phyloP scores from a whole-genome alignment of 2,329 filamentous ascomycete species.

The Dactylellina cionopaga region DNA sequence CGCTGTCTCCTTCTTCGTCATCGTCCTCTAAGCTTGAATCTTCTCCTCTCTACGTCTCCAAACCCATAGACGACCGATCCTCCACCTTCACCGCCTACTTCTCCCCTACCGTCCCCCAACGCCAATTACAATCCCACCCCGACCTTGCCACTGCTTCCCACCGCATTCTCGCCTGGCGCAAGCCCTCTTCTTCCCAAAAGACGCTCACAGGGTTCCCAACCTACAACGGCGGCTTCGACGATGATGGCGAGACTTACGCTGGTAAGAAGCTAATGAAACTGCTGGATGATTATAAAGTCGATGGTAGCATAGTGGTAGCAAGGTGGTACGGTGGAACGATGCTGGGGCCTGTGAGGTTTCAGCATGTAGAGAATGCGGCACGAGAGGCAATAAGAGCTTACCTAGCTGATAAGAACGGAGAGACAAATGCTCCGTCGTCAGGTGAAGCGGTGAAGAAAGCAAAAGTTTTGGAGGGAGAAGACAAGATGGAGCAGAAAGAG shows the following conservation, averaged over 20 bases:
- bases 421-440: constrained; percentile 29
- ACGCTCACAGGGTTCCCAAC: constrained; percentile 61
- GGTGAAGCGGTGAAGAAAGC: constrained; percentile 18
- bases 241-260: constrained; percentile 67
- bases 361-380: constrained; percentile 66
- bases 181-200: constrained; percentile 62
- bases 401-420: constrained; percentile 57
- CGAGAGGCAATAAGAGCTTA: constrained; percentile 64
- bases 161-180: constrained; percentile 66
- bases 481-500: constrained; percentile 1
- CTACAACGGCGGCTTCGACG: constrained; percentile 64
- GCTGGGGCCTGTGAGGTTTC: constrained; percentile 65
- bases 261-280: constrained; percentile 64
- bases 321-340: constrained; percentile 68
- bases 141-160: constrained; percentile 64
- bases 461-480: constrained; percentile 19
- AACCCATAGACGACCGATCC: constrained; percentile 64
- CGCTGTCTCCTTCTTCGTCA: constrained; percentile 22
- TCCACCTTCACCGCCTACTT: constrained; percentile 66
- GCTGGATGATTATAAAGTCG: constrained; percentile 62
- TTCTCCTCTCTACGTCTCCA: constrained; percentile 62
- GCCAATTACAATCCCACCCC: constrained; percentile 62
- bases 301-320: constrained; percentile 66
- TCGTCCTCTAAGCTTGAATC: constrained; percentile 51
- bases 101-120: constrained; percentile 62